Percentiles rank a stretch among this genome's conserved stretches.
phyloP scores from a whole-genome alignment of 352 stramenopile species.

The Phytophthora cryptogea region DNA sequence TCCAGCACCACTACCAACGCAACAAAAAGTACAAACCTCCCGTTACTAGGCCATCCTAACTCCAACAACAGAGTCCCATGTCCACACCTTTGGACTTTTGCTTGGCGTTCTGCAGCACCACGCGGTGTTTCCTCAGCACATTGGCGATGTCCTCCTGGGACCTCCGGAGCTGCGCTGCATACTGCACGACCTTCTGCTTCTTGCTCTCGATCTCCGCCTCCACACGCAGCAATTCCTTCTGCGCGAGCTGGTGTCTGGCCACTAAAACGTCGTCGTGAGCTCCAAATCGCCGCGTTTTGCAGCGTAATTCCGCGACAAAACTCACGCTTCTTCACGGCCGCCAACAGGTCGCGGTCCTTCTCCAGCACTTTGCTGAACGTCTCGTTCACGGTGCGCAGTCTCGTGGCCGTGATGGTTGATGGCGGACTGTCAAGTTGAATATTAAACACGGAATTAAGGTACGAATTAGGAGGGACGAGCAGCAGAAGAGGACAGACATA shows the following conservation, averaged over 20 bases:
- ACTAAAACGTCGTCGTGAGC: conserved; percentile 38
- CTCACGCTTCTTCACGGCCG: conserved; percentile 78
- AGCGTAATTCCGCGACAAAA: background rate
- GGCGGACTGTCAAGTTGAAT: conserved; percentile 44
- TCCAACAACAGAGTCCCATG: background rate
- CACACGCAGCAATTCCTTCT: conserved; percentile 67
- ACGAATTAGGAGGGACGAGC: too few relatives aligned
- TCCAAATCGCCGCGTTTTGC: background rate
- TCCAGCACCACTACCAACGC: conserved; percentile 57
- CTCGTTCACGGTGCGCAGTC: conserved; percentile 76
- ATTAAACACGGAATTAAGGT: conserved; percentile 1
- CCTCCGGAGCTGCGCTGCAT: conserved; percentile 63
- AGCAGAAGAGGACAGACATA: conserved; percentile 17
- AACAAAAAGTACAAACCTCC: background rate
- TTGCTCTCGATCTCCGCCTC: conserved; percentile 70
- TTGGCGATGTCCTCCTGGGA: conserved; percentile 72
- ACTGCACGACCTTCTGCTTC: conserved; percentile 68
- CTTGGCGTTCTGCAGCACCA: conserved; percentile 61
- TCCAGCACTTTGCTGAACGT: conserved; percentile 77
- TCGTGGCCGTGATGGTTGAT: conserved; percentile 75
- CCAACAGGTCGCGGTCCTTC: conserved; percentile 73
- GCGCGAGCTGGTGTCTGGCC: conserved; percentile 65
- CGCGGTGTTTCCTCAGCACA: conserved; percentile 71
- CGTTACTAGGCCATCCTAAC: background rate
- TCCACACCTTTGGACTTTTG: conserved; percentile 54